A percentile compares a stretch with the other conserved stretches of the same genome.
phyloP scores from a whole-genome alignment of 306 rosid species.

The Fagus crenata region DNA sequence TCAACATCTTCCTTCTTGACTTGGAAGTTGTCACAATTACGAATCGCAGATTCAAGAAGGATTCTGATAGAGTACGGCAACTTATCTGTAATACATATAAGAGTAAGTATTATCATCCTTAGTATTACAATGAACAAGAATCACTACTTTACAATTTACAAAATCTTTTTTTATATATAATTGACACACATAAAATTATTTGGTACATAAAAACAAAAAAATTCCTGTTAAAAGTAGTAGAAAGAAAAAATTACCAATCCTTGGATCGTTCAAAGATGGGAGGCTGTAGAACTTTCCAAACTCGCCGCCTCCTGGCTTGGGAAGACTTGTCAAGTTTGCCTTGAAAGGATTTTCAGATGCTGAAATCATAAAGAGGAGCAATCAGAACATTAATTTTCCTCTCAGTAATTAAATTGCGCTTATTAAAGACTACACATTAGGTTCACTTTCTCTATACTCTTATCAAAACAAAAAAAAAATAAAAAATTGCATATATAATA shows the following conservation, averaged over 20 bases:
- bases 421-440: background rate
- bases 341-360: conserved; percentile 90
- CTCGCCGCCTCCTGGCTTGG: conserved; percentile 96
- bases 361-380: conserved; percentile 29
- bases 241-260: conserved; percentile 62
- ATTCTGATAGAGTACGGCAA: conserved; percentile 78
- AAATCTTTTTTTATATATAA: background rate
- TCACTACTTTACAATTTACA: background rate
- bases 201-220: background rate
- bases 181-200: background rate
- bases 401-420: background rate
- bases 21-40: conserved; percentile 87
- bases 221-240: background rate
- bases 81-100: conserved; percentile 49
- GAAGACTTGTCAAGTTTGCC: conserved; percentile 77
- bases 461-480: background rate
- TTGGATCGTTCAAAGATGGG: conserved; percentile 84
- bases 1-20: conserved; percentile 90
- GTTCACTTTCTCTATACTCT: background rate
- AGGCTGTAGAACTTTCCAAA: conserved; percentile 93
- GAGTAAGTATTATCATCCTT: conserved; percentile 19
- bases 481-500: background rate
- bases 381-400: background rate
- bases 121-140: conserved; percentile 10
- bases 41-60: conserved; percentile 76